Evolutionary conservation across 208 protist genomes (phyloP), one percentile per base, ranked within the genome.

Genomic region (Crithidia expoeki): DNA sequence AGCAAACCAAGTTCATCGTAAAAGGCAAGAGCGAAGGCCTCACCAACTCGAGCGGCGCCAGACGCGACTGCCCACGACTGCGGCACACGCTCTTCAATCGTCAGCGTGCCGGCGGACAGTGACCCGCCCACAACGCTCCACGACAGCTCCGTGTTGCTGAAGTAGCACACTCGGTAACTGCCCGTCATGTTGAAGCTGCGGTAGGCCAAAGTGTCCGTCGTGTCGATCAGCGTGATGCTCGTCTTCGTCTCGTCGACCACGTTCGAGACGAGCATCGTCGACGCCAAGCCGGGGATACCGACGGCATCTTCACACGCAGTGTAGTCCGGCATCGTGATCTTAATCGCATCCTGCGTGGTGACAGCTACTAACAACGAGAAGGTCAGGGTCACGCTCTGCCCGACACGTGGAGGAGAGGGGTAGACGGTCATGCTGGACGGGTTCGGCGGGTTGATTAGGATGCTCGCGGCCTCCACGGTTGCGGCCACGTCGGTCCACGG

Each of bases 101-200:
- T 69, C 44, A 94, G 12, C 28, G 77, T 84, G 44, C 81, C 80
- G 21, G 74, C 68, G 19, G 61, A 59, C 12, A 84, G 47, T 1
- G 83, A 84, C 53, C 93, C 90, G 27, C 93, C 93, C 12, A 90
- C 90, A 19, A 91, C 71, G 28, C 71, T 71, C 93, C 93, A 97
- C 50, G 57, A 60, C 27, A 38, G 52, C 70, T 94, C 90, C 44
- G 44, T 49, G 4, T 77, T 71, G 74, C 80, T 94, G 76, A 85
- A 94, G 76, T 97, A 97, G 79, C 93, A 97, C 50, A 94, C 86
- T 5, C 77, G 78, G 68, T 85, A 94, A 30, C 16, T 44, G 17
- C 89, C 89, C 6, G 69, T 72, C 2, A 50, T 33, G 67, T 81
- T 85, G 83, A 97, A 97, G 76, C 88, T 94, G 66, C 88, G 84